Evolutionary conservation across 2,329 filamentous ascomycete genomes (phyloP).

Genomic region (Pseudofabraea citricarpa): DNA sequence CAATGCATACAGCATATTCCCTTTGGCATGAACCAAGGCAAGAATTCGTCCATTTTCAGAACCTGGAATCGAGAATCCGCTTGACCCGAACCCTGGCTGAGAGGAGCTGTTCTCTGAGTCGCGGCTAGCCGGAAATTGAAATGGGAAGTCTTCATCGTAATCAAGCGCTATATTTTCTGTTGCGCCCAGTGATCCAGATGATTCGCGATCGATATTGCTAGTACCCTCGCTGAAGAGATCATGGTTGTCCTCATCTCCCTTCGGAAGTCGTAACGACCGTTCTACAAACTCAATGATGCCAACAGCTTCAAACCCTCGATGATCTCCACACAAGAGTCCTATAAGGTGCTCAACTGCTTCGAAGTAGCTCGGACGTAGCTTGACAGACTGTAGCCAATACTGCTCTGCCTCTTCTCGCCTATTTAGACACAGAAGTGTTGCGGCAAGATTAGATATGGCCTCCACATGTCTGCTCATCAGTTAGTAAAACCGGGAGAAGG

Average conservation of each 20-base stretch:
- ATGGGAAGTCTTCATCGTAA: constrained; percentile 19
- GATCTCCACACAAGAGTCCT: constrained; percentile 75
- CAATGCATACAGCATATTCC: constrained; percentile 93
- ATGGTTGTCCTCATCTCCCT: constrained; percentile 38
- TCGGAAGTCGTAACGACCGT: constrained; percentile 54
- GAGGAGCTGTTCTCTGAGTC: constrained; percentile 15
- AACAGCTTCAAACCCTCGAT: constrained; percentile 79
- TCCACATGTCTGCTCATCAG: constrained; percentile 64
- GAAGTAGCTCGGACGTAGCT: constrained; percentile 78
- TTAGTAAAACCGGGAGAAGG: background rate
- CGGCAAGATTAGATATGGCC: constrained; percentile 88
- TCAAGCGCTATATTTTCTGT: constrained; percentile 23
- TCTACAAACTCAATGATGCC: constrained; percentile 85
- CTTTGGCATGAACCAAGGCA: constrained; percentile 92
- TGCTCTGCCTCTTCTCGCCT: constrained; percentile 78
- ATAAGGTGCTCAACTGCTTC: constrained; percentile 95
- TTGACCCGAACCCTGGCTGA: constrained; percentile 59
- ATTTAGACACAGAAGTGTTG: constrained; percentile 79
- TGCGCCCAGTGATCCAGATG: constrained; percentile 16
- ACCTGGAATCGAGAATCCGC: constrained; percentile 79
- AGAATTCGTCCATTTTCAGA: constrained; percentile 89
- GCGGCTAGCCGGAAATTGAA: constrained; percentile 11
- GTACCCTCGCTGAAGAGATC: constrained; percentile 57
- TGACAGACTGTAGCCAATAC: constrained; percentile 82
- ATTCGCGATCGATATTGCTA: constrained; percentile 38